phyloP scores from a whole-genome alignment of 139 green algal species.

The Chlamydomonas asymmetrica region DNA sequence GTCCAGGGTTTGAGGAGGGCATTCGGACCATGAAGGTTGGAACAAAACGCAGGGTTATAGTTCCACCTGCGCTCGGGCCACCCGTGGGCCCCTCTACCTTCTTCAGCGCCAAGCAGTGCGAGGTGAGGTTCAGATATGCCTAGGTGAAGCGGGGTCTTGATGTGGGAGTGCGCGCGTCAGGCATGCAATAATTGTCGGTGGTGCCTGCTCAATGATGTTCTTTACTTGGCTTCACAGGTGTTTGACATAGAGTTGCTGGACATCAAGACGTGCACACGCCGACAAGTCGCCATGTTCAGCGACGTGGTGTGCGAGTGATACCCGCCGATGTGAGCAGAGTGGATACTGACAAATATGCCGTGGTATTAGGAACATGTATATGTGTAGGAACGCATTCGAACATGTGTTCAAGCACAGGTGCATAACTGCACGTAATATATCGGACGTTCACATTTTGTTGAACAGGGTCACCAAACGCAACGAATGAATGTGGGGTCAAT shows the following conservation, averaged over 20 bases:
- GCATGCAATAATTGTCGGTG: background rate
- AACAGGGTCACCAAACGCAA: too few species aligned
- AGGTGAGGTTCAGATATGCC: too few species aligned
- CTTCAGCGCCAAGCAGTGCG: constrained; percentile 98
- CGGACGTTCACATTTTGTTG: too few species aligned
- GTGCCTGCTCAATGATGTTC: background rate
- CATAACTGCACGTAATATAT: background rate
- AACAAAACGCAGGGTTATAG: constrained; percentile 86
- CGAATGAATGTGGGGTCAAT: too few species aligned
- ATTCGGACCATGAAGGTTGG: constrained; percentile 85
- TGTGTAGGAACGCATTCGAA: background rate
- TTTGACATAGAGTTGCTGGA: constrained; percentile 94
- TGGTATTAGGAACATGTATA: too few species aligned
- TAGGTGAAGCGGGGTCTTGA: background rate
- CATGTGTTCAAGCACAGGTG: background rate
- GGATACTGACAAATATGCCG: background rate
- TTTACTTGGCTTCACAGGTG: constrained; percentile 60
- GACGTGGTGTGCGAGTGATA: constrained; percentile 70
- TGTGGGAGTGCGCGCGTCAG: background rate
- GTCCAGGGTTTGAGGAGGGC: constrained; percentile 92
- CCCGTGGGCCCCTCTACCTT: constrained; percentile 97
- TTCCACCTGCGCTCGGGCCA: constrained; percentile 93
- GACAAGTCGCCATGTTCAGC: constrained; percentile 81
- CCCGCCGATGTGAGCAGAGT: too few species aligned
- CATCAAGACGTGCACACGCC: constrained; percentile 72